Conservation (phyloP, 192 early-diverging fungal genomes). For the Umbelopsis isabellina region DNA sequence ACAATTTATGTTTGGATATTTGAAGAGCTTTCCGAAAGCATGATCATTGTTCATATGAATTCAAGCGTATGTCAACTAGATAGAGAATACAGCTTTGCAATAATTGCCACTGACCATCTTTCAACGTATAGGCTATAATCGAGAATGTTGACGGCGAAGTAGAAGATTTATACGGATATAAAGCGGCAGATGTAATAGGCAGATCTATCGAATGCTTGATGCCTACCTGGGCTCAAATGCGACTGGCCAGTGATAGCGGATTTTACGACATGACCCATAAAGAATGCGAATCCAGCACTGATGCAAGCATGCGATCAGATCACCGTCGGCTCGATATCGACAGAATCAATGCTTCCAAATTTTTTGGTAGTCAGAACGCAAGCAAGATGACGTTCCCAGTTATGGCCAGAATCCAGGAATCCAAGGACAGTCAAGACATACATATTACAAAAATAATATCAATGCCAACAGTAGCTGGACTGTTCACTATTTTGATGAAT, state of each 20-base stretch:
- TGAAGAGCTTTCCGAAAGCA: slow-evolving; percentile 56
- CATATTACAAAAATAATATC: slow-evolving; percentile 52
- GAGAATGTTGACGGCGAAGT: slow-evolving; percentile 47
- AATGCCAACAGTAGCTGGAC: slow-evolving; percentile 68
- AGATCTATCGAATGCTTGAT: slow-evolving; percentile 30
- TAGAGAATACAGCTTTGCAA: not conserved
- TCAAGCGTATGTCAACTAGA: slow-evolving; percentile 7
- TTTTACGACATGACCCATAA: slow-evolving; percentile 20
- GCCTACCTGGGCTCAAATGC: slow-evolving; percentile 13
- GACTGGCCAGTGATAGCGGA: slow-evolving; percentile 24
- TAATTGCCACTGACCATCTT: not conserved
- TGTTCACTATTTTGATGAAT: slow-evolving; percentile 52
- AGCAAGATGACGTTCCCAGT: slow-evolving; percentile 57
- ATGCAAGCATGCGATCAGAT: not conserved
- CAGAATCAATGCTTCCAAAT: slow-evolving; percentile 54
- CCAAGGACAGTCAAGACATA: slow-evolving; percentile 24
- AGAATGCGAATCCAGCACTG: not conserved
- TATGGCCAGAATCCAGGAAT: slow-evolving; percentile 47
- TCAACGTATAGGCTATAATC: slow-evolving; percentile 50
- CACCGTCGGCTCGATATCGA: slow-evolving; percentile 16
- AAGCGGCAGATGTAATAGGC: slow-evolving; percentile 44
- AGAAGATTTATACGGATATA: slow-evolving; percentile 52
- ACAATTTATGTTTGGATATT: slow-evolving; percentile 63
- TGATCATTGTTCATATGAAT: slow-evolving; percentile 24
- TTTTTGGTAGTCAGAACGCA: slow-evolving; percentile 58